Evolutionary conservation across 2,329 filamentous ascomycete species (phyloP).

Genomic region (Pseudogymnoascus sp.): DNA sequence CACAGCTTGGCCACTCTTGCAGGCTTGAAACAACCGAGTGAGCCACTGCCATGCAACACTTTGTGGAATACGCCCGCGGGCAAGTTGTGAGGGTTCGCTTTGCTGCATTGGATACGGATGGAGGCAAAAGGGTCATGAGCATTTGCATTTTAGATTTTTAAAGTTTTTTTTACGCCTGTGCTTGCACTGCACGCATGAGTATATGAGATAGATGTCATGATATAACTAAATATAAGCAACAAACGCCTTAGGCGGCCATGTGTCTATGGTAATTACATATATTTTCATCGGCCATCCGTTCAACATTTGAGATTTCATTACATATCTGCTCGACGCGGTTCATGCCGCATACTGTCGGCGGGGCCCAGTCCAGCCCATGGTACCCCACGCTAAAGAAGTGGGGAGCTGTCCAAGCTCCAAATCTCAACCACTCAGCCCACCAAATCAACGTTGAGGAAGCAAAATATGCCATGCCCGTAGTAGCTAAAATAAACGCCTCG

Average conservation of each 20-base stretch:
- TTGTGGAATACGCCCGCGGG: constrained; percentile 19
- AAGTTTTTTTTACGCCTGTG: background rate
- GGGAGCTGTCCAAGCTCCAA: background rate
- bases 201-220: constrained; percentile 7
- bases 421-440: background rate
- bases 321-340: background rate
- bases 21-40: constrained; percentile 10
- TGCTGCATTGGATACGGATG: constrained; percentile 4
- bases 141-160: constrained; percentile 8
- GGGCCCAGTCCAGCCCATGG: background rate
- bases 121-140: constrained; percentile 1
- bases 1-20: constrained; percentile 51
- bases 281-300: background rate
- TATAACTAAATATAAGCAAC: constrained; percentile 6
- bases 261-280: constrained; percentile 1
- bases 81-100: background rate
- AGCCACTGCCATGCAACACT: constrained; percentile 1
- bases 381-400: background rate
- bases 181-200: constrained; percentile 4
- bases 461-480: background rate
- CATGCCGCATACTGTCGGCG: constrained; percentile 1
- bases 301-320: constrained; percentile 1
- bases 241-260: constrained; percentile 3
- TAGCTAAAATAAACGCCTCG: background rate
- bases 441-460: background rate